Percentiles rank a stretch among this genome's conserved stretches.
phyloP scores from a whole-genome alignment of 2,329 filamentous ascomycete species.

The Aspergillus pseudonomiae region DNA sequence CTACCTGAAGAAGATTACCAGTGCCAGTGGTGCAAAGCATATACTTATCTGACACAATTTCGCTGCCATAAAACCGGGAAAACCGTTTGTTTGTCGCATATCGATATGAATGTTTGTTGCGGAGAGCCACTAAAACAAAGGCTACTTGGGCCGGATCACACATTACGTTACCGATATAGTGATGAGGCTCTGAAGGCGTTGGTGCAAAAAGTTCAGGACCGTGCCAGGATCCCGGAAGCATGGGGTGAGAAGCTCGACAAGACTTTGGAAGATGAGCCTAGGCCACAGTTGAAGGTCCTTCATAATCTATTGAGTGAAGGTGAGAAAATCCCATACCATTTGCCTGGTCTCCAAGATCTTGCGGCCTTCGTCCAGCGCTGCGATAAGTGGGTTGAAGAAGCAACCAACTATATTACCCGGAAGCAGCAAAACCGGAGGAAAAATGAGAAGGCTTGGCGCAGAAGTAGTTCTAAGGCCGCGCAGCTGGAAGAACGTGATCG shows the following conservation, averaged over 20 bases:
- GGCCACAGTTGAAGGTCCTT: conserved; percentile 82
- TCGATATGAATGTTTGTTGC: conserved; percentile 80
- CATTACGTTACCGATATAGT: conserved; percentile 75
- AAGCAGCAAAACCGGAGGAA: conserved; percentile 98
- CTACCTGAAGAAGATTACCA: conserved; percentile 90
- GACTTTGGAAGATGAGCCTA: conserved; percentile 79
- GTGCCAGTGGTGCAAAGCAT: conserved; percentile 88
- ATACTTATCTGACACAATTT: conserved; percentile 87
- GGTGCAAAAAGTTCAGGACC: conserved; percentile 79
- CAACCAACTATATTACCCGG: conserved; percentile 91
- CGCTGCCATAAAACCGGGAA: conserved; percentile 81
- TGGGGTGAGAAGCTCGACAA: conserved; percentile 92
- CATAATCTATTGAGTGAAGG: conserved; percentile 86
- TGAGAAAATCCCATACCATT: conserved; percentile 90
- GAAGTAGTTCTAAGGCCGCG: conserved; percentile 69
- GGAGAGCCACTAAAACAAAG: conserved; percentile 67
- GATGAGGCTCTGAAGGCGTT: conserved; percentile 68
- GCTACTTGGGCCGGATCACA: conserved; percentile 71
- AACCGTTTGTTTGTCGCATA: conserved; percentile 79
- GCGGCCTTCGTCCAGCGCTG: conserved; percentile 92
- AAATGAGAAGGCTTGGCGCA: conserved; percentile 85
- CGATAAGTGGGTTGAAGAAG: conserved; percentile 97
- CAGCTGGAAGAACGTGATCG: conserved; percentile 83
- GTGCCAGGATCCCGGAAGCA: conserved; percentile 78
- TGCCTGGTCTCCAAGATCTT: conserved; percentile 79